Percentiles rank a stretch among this genome's conserved stretches.
Conservation (phyloP, 805 yeast genomes). For the Candida ponderosae region DNA sequence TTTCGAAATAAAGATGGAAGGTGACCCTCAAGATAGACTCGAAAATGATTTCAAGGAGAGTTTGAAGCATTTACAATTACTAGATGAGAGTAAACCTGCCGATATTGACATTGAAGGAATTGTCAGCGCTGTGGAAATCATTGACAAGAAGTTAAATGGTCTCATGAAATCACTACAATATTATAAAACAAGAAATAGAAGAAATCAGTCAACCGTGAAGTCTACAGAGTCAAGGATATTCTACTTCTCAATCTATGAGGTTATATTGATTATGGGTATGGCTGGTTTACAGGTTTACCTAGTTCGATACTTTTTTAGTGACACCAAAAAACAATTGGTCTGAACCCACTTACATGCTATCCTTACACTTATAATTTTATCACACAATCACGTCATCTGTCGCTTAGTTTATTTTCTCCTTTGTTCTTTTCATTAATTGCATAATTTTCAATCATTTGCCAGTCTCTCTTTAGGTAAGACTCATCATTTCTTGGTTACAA, state of each 20-base stretch:
- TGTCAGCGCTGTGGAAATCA: constrained; percentile 39
- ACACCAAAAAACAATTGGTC: constrained; percentile 53
- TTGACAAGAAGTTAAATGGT: constrained; percentile 52
- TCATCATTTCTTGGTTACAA: no score
- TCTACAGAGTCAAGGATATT: constrained; percentile 77
- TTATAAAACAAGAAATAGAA: constrained; percentile 82
- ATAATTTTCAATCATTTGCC: no score
- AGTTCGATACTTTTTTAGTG: constrained; percentile 65
- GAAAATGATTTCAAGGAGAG: constrained; percentile 4
- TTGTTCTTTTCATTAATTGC: no score
- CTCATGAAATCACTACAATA: constrained; percentile 60
- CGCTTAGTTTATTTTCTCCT: no score
- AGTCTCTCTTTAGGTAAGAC: no score
- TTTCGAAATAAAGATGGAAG: constrained; percentile 50
- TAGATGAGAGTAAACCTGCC: constrained; percentile 8
- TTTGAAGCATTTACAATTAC: constrained; percentile 11
- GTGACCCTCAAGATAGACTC: constrained; percentile 16
- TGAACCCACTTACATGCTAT: no score
- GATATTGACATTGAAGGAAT: constrained; percentile 15
- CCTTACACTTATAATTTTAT: background rate
- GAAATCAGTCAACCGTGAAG: constrained; percentile 83
- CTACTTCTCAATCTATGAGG: constrained; percentile 69
- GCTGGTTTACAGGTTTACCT: constrained; percentile 60
- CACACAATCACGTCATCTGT: no score
- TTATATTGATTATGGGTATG: constrained; percentile 66